phyloP scores from a whole-genome alignment of 1,139 yeast species.

The Pichia sp. region DNA sequence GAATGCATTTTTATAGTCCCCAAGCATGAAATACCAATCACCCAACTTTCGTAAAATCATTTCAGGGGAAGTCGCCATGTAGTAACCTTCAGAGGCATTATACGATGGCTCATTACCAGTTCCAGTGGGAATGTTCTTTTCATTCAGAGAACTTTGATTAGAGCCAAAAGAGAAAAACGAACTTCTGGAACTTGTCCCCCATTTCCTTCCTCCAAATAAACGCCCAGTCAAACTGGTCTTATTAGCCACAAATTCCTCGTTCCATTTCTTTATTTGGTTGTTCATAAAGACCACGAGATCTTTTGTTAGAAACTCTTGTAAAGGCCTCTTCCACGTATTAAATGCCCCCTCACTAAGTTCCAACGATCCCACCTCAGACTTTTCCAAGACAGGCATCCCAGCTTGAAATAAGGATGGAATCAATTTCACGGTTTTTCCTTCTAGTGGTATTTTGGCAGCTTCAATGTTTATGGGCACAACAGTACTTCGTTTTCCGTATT shows the following conservation, averaged over 20 bases:
- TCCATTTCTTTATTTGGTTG: conserved; percentile 65
- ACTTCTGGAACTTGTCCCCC: conserved; percentile 26
- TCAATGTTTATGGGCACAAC: conserved; percentile 14
- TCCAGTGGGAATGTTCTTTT: conserved; percentile 1
- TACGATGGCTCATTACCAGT: conserved; percentile 12
- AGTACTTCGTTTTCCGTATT: conserved; percentile 17
- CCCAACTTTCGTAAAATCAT: conserved; percentile 76
- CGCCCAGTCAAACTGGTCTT: conserved; percentile 68
- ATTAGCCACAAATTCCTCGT: conserved; percentile 59
- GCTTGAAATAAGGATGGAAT: conserved; percentile 31
- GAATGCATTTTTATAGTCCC: conserved; percentile 83
- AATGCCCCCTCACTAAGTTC: conserved; percentile 31
- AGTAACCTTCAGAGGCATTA: conserved; percentile 31
- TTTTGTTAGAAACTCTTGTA: conserved; percentile 50
- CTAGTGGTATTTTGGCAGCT: no score
- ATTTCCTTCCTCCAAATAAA: conserved; percentile 54
- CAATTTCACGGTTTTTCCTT: conserved; percentile 15
- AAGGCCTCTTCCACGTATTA: conserved; percentile 33
- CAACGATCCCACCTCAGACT: no score
- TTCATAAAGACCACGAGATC: conserved; percentile 76
- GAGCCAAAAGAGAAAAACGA: conserved; percentile 29
- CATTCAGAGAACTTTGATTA: conserved; percentile 7
- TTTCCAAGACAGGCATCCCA: no score
- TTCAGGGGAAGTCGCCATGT: conserved; percentile 59
- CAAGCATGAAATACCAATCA: conserved; percentile 84